Evolutionary conservation across 371 early-diverging fungal genomes (phyloP).

Genomic region (Amoeboradix gromovi): DNA sequence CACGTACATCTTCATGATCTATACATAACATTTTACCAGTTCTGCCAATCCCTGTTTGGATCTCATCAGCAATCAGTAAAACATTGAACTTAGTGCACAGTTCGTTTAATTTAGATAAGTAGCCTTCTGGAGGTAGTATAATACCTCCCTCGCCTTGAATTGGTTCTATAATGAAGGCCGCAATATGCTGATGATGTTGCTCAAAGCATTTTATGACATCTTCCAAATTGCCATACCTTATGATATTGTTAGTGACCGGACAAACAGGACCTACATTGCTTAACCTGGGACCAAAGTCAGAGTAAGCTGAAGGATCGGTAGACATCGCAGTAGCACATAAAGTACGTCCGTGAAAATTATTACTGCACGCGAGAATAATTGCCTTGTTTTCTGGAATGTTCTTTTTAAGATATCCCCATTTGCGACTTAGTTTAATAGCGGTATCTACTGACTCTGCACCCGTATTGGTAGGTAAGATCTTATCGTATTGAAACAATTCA

Average conservation of each 20-base stretch:
- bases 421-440: not conserved
- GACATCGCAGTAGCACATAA: not conserved
- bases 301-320: not conserved
- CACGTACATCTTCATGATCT: not conserved
- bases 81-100: constrained; percentile 29
- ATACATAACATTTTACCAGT: constrained; percentile 21
- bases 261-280: constrained; percentile 53
- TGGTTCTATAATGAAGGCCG: constrained; percentile 45
- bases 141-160: constrained; percentile 62
- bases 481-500: not conserved
- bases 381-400: not conserved
- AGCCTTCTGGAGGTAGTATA: constrained; percentile 26
- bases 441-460: not conserved
- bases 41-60: constrained; percentile 53
- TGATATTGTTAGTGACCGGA: constrained; percentile 26
- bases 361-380: not conserved
- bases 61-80: constrained; percentile 49
- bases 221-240: constrained; percentile 54
- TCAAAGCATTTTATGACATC: constrained; percentile 59
- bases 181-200: constrained; percentile 38
- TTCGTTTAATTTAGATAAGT: constrained; percentile 29
- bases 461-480: not conserved
- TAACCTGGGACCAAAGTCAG: not conserved
- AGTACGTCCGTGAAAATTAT: not conserved
- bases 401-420: constrained; percentile 1